Evolutionary conservation across 768 basidiomycete genomes (phyloP).

Genomic region (Butyriboletus loyo): DNA sequence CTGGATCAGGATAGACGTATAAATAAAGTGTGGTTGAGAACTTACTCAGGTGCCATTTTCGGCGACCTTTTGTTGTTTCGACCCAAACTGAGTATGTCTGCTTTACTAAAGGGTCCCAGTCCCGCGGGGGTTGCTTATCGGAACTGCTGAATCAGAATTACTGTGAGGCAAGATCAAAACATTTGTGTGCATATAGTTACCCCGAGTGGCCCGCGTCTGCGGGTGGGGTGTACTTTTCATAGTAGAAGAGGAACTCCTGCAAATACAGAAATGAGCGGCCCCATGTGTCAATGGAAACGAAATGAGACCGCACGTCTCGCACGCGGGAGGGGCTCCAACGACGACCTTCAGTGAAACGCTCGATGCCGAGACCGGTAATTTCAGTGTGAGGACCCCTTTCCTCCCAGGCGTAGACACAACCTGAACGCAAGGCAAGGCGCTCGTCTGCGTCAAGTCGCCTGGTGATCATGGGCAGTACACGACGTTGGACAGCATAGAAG

Average conservation of each 20-base stretch:
- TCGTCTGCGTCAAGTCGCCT: slow-evolving; percentile 78
- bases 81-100: slow-evolving; percentile 85
- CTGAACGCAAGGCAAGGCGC: slow-evolving; percentile 48
- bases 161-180: slow-evolving; percentile 6
- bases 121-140: slow-evolving; percentile 52
- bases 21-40: slow-evolving; percentile 7
- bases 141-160: slow-evolving; percentile 27
- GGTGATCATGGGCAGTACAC: slow-evolving; percentile 67
- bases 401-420: slow-evolving; percentile 62
- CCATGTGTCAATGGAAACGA: slow-evolving; percentile 1
- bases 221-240: slow-evolving; percentile 62
- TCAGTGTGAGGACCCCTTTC: slow-evolving; percentile 72
- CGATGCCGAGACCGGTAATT: slow-evolving; percentile 76
- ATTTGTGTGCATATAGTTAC: slow-evolving; percentile 28
- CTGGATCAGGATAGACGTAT: slow-evolving; percentile 20
- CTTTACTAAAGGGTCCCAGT: slow-evolving; percentile 72
- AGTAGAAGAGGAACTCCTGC: slow-evolving; percentile 84
- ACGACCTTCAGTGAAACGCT: slow-evolving; percentile 81
- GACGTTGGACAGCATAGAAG: slow-evolving; percentile 67
- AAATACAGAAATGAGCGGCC: slow-evolving; percentile 13
- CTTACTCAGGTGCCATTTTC: slow-evolving; percentile 85
- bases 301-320: slow-evolving; percentile 56
- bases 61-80: slow-evolving; percentile 55
- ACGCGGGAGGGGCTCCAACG: slow-evolving; percentile 83
- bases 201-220: slow-evolving; percentile 42